A percentile compares a stretch with the other conserved stretches of the same genome.
These are phyloP conservation scores for Crithidia fasciculata DNA, from an alignment of 208 protist species.

Conservation along the genomic window DNA sequence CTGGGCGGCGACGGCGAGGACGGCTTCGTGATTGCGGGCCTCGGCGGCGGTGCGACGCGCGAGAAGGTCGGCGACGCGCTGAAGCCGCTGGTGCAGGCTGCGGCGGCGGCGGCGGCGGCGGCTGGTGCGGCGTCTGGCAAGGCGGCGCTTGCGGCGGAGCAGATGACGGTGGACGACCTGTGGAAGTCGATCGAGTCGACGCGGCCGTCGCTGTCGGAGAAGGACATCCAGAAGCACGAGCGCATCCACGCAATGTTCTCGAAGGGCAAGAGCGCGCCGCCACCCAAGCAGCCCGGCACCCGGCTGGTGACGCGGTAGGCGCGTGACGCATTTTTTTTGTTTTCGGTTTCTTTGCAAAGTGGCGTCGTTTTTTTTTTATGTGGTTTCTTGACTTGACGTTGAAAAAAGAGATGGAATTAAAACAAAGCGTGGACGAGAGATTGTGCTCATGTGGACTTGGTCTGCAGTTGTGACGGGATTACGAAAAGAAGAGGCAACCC, in stretches of 20 bases:
- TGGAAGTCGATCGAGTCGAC: conserved; percentile 49
- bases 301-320: conserved; percentile 50
- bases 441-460: too few relatives aligned
- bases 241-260: conserved; percentile 79
- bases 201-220: conserved; percentile 62
- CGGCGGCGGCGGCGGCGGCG: not conserved
- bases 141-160: conserved; percentile 18
- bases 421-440: too few relatives aligned
- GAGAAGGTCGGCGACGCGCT: conserved; percentile 78
- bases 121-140: not conserved
- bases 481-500: too few relatives aligned
- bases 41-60: conserved; percentile 51
- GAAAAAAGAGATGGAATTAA: too few relatives aligned
- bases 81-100: conserved; percentile 28
- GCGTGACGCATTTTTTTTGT: not conserved
- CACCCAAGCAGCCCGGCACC: conserved; percentile 44
- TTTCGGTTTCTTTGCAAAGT: not conserved
- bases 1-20: conserved; percentile 23
- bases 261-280: conserved; percentile 38
- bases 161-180: conserved; percentile 65
- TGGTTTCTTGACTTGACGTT: not conserved
- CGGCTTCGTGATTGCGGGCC: conserved; percentile 56
- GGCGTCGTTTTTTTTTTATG: not conserved
- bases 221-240: conserved; percentile 69
- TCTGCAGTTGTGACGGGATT: too few relatives aligned